These are phyloP conservation scores for Metschnikowia matae DNA, from an alignment of 805 yeast genomes.

Conservation along the genomic window DNA sequence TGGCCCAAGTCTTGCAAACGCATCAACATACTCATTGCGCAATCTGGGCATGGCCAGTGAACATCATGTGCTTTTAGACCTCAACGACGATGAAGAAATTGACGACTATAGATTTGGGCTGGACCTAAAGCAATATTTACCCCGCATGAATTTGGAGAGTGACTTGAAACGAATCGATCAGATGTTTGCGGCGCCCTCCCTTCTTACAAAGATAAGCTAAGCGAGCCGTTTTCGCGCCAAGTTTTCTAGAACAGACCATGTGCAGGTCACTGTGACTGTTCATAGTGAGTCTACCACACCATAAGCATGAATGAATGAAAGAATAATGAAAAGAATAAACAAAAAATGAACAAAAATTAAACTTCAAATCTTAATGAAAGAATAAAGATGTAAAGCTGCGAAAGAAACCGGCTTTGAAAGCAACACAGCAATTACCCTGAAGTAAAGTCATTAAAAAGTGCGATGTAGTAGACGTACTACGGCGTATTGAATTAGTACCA, in stretches of 20 bases:
- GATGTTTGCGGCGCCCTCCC: slow-evolving; percentile 8
- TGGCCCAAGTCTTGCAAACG: not conserved
- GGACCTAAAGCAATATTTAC: slow-evolving; percentile 13
- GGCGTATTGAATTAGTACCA: too few species aligned
- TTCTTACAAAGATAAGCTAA: slow-evolving; percentile 3
- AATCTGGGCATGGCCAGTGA: not conserved
- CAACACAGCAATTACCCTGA: too few species aligned
- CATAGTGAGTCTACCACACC: not conserved
- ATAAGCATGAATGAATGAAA: not conserved
- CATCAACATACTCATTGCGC: not conserved
- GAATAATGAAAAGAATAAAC: not conserved
- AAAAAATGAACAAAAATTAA: not conserved
- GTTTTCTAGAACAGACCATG: not conserved
- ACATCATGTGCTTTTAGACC: slow-evolving; percentile 8
- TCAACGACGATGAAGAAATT: slow-evolving; percentile 12
- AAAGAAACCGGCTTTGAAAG: too few species aligned
- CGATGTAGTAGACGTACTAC: too few species aligned
- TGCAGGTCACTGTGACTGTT: not conserved
- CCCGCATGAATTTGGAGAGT: slow-evolving; percentile 15
- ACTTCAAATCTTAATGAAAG: too few species aligned
- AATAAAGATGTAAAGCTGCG: too few species aligned
- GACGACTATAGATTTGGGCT: slow-evolving; percentile 14
- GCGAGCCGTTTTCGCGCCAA: not conserved
- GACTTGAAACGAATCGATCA: slow-evolving; percentile 15
- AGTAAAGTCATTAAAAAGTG: too few species aligned